Conservation (phyloP, 768 basidiomycete species). For the Tephrocybe sp. region DNA sequence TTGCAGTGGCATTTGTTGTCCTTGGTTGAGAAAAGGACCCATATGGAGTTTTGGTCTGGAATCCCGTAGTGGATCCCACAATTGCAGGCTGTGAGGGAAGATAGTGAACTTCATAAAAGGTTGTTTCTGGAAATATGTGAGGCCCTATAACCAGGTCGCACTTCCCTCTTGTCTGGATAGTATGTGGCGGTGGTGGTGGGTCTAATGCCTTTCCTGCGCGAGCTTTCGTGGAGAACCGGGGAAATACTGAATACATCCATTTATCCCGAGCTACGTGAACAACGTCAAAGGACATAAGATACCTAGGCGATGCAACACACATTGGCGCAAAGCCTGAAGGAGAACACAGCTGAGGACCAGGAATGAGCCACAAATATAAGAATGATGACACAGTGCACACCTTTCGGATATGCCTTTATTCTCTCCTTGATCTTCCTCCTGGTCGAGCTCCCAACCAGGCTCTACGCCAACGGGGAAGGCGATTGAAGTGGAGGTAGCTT, state of each 20-base stretch:
- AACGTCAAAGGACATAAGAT: slow-evolving; percentile 9
- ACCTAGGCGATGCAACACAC: slow-evolving; percentile 30
- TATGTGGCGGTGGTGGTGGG: slow-evolving; percentile 60
- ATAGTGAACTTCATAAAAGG: slow-evolving; percentile 74
- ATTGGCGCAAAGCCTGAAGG: slow-evolving; percentile 69
- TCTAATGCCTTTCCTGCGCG: slow-evolving; percentile 55
- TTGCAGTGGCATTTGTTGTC: background rate
- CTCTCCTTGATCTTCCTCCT: slow-evolving; percentile 39
- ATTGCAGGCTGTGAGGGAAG: slow-evolving; percentile 30
- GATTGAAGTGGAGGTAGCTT: slow-evolving; percentile 14
- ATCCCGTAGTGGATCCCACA: slow-evolving; percentile 8
- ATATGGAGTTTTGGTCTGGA: slow-evolving; percentile 26
- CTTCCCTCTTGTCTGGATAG: slow-evolving; percentile 59
- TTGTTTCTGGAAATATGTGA: slow-evolving; percentile 64
- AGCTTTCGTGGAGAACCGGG: slow-evolving; percentile 66
- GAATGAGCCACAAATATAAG: background rate
- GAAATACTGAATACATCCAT: slow-evolving; percentile 67
- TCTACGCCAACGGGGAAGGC: slow-evolving; percentile 54
- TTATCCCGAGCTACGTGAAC: slow-evolving; percentile 57
- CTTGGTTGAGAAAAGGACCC: slow-evolving; percentile 16
- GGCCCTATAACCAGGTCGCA: slow-evolving; percentile 77
- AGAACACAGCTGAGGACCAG: slow-evolving; percentile 50
- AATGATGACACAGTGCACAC: slow-evolving; percentile 25
- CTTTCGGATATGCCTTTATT: slow-evolving; percentile 57
- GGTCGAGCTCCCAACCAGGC: slow-evolving; percentile 59